phyloP scores from a whole-genome alignment of 2,329 filamentous ascomycete genomes.

The Fusarium sp. region DNA sequence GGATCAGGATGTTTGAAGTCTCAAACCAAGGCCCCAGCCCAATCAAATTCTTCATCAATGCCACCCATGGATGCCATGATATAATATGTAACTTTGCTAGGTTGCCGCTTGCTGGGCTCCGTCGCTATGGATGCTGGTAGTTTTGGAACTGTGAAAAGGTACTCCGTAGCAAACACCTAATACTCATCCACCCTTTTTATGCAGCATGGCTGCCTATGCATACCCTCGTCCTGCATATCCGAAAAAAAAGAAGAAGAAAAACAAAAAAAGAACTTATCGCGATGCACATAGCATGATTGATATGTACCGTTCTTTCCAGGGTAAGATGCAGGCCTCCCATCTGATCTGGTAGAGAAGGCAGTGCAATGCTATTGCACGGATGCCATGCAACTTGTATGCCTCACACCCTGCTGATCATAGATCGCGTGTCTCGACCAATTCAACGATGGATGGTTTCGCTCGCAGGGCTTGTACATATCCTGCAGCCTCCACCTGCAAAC shows the following conservation, averaged over 20 bases:
- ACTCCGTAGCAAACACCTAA: background rate
- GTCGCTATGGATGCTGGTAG: background rate
- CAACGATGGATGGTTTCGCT: background rate
- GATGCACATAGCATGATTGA: constrained; percentile 29
- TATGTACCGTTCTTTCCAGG: constrained; percentile 7
- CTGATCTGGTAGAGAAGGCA: background rate
- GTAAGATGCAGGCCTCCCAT: constrained; percentile 8
- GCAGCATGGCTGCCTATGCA: constrained; percentile 7
- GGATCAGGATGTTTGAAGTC: constrained; percentile 15
- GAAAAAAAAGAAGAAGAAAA: no score
- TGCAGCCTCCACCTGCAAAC: constrained; percentile 4
- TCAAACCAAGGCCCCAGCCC: constrained; percentile 8
- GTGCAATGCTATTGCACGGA: background rate
- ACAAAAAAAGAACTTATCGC: no score
- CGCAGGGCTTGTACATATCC: background rate
- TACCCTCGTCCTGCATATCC: constrained; percentile 13
- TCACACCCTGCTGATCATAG: constrained; percentile 21
- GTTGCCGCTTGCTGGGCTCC: constrained; percentile 2
- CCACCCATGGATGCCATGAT: constrained; percentile 17
- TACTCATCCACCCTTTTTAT: constrained; percentile 7
- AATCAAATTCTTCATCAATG: constrained; percentile 11
- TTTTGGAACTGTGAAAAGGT: constrained; percentile 8
- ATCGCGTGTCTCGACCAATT: constrained; percentile 30
- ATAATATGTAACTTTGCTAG: constrained; percentile 16
- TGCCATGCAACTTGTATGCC: constrained; percentile 2